Percentiles rank a stretch among this genome's conserved stretches.
Evolutionary conservation across 2,329 filamentous ascomycete genomes (phyloP).

Genomic region (Aureobasidium sp.): DNA sequence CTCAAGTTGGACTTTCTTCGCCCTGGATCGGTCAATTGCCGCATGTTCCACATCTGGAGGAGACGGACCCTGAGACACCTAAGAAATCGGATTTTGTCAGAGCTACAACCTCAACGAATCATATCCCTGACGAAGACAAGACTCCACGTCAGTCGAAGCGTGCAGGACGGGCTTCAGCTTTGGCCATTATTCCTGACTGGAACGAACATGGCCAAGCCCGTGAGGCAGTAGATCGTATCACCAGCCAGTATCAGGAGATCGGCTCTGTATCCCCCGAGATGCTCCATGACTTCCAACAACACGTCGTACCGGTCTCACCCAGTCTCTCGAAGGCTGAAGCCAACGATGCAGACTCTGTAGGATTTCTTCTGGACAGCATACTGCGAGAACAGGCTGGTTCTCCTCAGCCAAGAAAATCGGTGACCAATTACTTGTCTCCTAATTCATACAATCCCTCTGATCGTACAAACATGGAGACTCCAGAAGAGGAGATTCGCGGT

Average conservation of each 20-base stretch:
- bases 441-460: constrained; percentile 8
- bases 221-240: constrained; percentile 15
- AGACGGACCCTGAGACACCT: constrained; percentile 23
- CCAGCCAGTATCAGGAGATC: constrained; percentile 26
- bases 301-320: constrained; percentile 27
- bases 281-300: constrained; percentile 27
- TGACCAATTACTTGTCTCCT: not conserved
- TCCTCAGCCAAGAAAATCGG: not conserved
- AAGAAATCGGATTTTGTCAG: constrained; percentile 17
- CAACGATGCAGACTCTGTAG: constrained; percentile 29
- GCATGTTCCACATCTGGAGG: constrained; percentile 16
- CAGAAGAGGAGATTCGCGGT: constrained; percentile 4
- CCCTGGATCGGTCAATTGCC: constrained; percentile 1
- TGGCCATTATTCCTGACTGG: constrained; percentile 10
- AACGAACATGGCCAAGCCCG: constrained; percentile 8
- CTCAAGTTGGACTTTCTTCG: constrained; percentile 5
- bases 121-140: constrained; percentile 8
- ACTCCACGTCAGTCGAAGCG: constrained; percentile 12
- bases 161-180: constrained; percentile 1
- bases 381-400: constrained; percentile 1
- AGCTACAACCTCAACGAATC: not conserved
- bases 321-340: constrained; percentile 23
- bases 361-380: constrained; percentile 29
- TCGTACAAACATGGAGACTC: constrained; percentile 3
- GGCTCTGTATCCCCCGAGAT: constrained; percentile 28